These are phyloP conservation scores for Syzygium jambos DNA, from an alignment of 345 rosid genomes.

Conservation along the genomic window DNA sequence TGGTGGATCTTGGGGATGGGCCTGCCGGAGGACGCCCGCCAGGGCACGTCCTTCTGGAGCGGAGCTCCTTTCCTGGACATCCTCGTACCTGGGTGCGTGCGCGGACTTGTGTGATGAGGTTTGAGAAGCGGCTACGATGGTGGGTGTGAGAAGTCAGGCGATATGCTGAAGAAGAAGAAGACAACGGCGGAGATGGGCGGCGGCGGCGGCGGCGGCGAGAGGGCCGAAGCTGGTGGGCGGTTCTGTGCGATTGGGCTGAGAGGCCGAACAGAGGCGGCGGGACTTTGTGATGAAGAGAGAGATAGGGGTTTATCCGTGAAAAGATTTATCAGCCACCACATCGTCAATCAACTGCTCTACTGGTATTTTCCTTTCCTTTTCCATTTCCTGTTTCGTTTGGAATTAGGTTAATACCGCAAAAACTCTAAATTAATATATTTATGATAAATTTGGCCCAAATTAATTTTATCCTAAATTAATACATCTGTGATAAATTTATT, in stretches of 20 bases:
- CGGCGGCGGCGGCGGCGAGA: neutral
- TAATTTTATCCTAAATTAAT: too few species aligned
- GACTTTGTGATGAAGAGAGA: neutral
- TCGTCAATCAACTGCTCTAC: neutral
- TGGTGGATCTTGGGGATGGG: slow-evolving; percentile 70
- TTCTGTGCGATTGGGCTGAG: neutral
- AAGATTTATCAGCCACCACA: neutral
- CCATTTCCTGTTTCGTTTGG: neutral
- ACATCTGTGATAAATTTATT: too few species aligned
- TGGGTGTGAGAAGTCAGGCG: neutral
- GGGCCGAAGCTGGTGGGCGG: neutral
- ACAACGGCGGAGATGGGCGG: neutral
- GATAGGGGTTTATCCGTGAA: neutral
- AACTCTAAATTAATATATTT: too few species aligned
- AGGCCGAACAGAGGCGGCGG: neutral
- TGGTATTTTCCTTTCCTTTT: neutral
- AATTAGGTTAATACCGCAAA: too few species aligned
- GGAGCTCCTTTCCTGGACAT: slow-evolving; percentile 58
- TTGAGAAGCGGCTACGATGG: neutral
- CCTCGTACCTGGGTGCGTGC: neutral
- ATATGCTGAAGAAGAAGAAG: neutral
- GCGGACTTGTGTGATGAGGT: neutral
- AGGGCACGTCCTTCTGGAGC: slow-evolving; percentile 72
- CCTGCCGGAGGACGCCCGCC: slow-evolving; percentile 61
- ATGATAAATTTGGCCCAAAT: accelerated